Base-by-base conservation (phyloP, 441 rosid genomes). In the Theobroma grandiflorum region DNA sequence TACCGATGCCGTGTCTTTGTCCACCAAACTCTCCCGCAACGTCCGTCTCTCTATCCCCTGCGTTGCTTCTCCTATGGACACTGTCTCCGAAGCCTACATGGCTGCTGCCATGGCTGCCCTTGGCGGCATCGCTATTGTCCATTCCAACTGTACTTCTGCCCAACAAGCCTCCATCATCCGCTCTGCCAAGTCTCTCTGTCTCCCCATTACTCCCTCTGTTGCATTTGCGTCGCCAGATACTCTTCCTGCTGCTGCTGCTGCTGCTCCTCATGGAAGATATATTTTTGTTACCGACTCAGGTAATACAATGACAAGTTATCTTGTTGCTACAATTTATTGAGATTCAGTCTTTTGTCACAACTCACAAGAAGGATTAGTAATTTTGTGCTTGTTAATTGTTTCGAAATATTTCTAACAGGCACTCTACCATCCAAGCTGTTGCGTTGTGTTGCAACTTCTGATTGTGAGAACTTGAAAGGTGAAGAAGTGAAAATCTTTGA, bases 31-130 rank as follows among this genome's bases (percentile, higher is more conserved):
- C 78, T 88, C 94, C 62, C 89, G 93, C 81, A 94, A 92, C 78
- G 75, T 96, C 53, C 78, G 89, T 7, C 98, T 96, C 80, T 88
- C 95, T 6, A 84, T 90, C 81, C 99, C 99, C 1, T 96, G 95
- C 77, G 98, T 96, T 38, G 88, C 99, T 72, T 96, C 98, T 10
- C 99, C 98, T 0, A 94, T 96, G 99, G 99, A 96, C 85, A 96
- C 99, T 8, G 99, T 96, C 4, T 90, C 98, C 0, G 99, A 94
- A 83, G 87, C 98, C 12, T 82, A 88, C 85, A 94, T 93, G 98
- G 98, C 98, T 26, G 83, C 97, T 58, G 88, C 98, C 45, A 91
- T 96, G 96, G 98, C 99, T 15, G 92, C 97, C 0, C 85, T 94
- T 7, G 98, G 99, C 1, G 94, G 94, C 20, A 92, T 96, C 31